Percentiles rank a stretch among this genome's conserved stretches.
Evolutionary conservation across 2,329 filamentous ascomycete species (phyloP).

Genomic region (Calonectria montana): DNA sequence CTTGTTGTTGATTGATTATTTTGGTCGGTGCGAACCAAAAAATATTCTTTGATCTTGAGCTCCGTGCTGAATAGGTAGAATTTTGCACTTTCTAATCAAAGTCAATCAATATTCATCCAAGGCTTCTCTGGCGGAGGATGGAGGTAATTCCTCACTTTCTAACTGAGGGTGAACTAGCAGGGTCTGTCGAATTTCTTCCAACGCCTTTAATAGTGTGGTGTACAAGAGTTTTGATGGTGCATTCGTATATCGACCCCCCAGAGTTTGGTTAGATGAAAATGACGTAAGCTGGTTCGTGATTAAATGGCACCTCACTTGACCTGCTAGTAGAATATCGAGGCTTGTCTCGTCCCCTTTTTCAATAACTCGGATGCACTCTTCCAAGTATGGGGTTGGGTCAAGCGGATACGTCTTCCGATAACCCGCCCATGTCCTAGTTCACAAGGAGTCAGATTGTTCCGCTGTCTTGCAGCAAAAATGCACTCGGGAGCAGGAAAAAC

Average conservation of each 20-base stretch:
- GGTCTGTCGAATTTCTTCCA: conserved; percentile 5
- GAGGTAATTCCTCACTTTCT: background rate
- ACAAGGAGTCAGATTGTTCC: background rate
- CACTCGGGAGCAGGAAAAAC: background rate
- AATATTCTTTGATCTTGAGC: conserved; percentile 22
- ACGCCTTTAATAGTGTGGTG: conserved; percentile 10
- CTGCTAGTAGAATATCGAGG: conserved; percentile 15
- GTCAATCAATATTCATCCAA: background rate
- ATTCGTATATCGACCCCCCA: background rate
- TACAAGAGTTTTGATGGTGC: conserved; percentile 3
- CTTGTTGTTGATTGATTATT: background rate
- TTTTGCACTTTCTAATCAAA: background rate
- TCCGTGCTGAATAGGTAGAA: conserved; percentile 22
- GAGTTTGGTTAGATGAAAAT: background rate
- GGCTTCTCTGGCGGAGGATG: too few species aligned
- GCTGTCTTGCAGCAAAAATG: background rate
- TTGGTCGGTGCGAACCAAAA: background rate
- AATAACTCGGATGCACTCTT: conserved; percentile 62
- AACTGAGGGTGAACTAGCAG: background rate
- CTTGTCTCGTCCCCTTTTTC: conserved; percentile 23
- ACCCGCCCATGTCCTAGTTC: conserved; percentile 40
- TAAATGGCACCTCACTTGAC: conserved; percentile 29
- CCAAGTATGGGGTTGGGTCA: conserved; percentile 65
- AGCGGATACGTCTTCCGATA: conserved; percentile 52
- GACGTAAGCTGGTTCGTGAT: conserved; percentile 17